These are phyloP conservation scores for Spergularia azorica DNA, from an alignment of 179 eudicot genomes.

Conservation along the genomic window DNA sequence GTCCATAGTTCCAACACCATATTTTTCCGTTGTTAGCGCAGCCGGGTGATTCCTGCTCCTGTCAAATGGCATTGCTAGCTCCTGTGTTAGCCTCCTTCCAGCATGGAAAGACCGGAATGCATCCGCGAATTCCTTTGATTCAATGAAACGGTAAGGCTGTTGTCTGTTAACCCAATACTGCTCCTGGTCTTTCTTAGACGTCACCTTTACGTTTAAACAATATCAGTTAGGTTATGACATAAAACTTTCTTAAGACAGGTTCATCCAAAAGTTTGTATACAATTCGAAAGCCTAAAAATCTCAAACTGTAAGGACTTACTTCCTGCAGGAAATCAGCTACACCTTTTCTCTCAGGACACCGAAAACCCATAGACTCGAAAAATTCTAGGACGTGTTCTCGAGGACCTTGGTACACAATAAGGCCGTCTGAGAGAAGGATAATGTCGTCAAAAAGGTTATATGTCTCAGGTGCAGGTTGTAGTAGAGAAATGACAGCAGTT, in stretches of 20 bases:
- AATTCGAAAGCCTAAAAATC: not conserved
- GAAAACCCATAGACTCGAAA: slow-evolving; percentile 42
- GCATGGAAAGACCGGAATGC: slow-evolving; percentile 43
- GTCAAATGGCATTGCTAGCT: slow-evolving; percentile 37
- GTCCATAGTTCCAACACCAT: slow-evolving; percentile 36
- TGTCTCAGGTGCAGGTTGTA: slow-evolving; percentile 49
- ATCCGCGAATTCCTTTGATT: slow-evolving; percentile 39
- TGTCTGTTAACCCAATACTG: slow-evolving; percentile 36
- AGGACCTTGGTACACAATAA: slow-evolving; percentile 45
- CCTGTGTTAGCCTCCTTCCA: slow-evolving; percentile 37
- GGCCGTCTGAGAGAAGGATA: slow-evolving; percentile 43
- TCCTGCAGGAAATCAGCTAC: slow-evolving; percentile 50
- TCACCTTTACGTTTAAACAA: slow-evolving; percentile 27
- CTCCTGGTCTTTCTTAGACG: slow-evolving; percentile 49
- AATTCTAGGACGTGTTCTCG: slow-evolving; percentile 45
- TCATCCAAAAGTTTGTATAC: not conserved
- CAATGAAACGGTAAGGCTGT: slow-evolving; percentile 36
- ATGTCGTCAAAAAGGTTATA: slow-evolving; percentile 48
- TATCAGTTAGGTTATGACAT: not conserved
- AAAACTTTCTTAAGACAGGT: no score
- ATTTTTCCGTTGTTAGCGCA: slow-evolving; percentile 36
- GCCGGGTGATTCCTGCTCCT: slow-evolving; percentile 45
- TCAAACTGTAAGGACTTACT: slow-evolving; percentile 18
- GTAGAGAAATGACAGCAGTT: slow-evolving; percentile 44
- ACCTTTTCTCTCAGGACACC: slow-evolving; percentile 44